Conservation (phyloP, 192 early-diverging fungal species). For the Coemansia sp. region DNA sequence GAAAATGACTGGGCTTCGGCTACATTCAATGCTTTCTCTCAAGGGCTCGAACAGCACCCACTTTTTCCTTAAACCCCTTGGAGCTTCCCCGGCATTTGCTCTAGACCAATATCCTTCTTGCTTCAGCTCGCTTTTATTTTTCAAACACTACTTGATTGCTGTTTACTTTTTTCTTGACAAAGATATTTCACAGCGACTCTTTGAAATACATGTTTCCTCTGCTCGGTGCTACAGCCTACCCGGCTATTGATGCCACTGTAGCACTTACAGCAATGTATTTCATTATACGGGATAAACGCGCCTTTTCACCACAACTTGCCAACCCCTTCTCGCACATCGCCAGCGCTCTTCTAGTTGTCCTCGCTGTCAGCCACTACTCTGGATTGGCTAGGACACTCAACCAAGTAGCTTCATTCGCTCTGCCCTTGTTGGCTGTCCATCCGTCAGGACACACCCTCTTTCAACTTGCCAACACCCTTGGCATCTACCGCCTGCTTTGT, state of each 20-base stretch:
- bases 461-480: constrained; percentile 17
- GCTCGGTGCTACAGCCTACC: neutral
- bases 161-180: neutral
- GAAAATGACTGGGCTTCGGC: neutral
- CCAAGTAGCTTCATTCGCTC: constrained; percentile 1
- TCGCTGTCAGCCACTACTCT: constrained; percentile 5
- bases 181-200: neutral
- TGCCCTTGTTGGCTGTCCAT: neutral
- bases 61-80: neutral
- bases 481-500: constrained; percentile 15
- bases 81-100: neutral
- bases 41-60: neutral
- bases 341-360: constrained; percentile 3
- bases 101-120: neutral
- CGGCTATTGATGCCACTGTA: neutral
- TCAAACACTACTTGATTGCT: neutral
- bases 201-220: neutral
- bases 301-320: neutral
- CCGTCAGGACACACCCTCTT: neutral
- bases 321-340: constrained; percentile 2
- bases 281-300: neutral
- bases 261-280: neutral
- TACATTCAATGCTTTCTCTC: neutral
- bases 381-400: neutral
- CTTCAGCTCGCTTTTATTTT: neutral